Conservation (phyloP, 345 rosid species). For the Lepidium africanum region DNA sequence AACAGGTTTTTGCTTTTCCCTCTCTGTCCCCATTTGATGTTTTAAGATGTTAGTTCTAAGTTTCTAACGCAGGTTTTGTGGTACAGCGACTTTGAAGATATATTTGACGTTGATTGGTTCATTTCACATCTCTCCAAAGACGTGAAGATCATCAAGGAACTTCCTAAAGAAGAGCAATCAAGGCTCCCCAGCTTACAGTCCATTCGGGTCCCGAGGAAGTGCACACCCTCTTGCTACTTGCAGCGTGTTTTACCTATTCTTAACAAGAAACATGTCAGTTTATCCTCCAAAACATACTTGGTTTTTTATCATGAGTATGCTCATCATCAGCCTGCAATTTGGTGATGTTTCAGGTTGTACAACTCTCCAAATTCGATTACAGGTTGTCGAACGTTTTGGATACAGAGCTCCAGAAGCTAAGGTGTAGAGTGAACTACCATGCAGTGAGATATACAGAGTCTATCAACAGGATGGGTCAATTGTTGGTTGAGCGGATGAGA, state of each 20-base stretch:
- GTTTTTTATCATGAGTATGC: background rate
- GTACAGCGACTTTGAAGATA: constrained; percentile 75
- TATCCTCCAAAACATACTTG: background rate
- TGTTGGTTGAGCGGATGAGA: constrained; percentile 66
- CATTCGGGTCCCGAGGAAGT: constrained; percentile 89
- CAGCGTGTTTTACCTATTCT: constrained; percentile 29
- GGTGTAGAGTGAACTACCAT: constrained; percentile 93
- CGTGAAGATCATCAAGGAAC: constrained; percentile 59
- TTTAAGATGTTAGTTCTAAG: constrained; percentile 4
- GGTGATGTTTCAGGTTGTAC: constrained; percentile 51
- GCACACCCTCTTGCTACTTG: constrained; percentile 42
- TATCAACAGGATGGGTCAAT: constrained; percentile 57
- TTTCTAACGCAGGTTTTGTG: background rate
- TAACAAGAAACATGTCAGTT: constrained; percentile 27
- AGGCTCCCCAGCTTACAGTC: constrained; percentile 41
- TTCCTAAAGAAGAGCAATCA: constrained; percentile 46
- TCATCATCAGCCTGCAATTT: background rate
- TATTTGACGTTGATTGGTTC: constrained; percentile 80
- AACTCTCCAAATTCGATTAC: constrained; percentile 90
- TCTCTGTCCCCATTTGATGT: background rate
- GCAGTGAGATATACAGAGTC: constrained; percentile 62
- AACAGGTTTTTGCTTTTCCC: constrained; percentile 36
- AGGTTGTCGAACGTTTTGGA: constrained; percentile 67
- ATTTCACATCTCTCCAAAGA: constrained; percentile 60
- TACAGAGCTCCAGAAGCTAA: constrained; percentile 71